phyloP scores from a whole-genome alignment of 1,139 yeast genomes.

The Diutina mesorugosa region DNA sequence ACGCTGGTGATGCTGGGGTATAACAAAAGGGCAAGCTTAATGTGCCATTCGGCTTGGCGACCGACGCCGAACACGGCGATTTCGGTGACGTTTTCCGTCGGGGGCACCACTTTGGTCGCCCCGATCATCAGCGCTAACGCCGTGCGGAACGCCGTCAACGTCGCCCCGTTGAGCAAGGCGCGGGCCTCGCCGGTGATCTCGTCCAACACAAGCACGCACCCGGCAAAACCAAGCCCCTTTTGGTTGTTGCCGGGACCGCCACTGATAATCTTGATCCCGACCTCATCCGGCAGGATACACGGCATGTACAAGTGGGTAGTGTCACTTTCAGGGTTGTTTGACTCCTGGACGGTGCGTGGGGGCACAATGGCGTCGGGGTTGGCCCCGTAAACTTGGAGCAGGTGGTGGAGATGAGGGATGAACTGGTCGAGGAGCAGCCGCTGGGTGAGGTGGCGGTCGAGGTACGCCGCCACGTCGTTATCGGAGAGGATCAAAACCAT shows the following conservation, averaged over 20 bases:
- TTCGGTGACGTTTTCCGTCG: conserved; percentile 3
- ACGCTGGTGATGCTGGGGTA: conserved; percentile 26
- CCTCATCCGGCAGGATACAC: conserved; percentile 35
- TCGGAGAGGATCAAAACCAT: background rate
- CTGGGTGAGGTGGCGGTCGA: conserved; percentile 7
- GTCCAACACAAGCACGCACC: conserved; percentile 39
- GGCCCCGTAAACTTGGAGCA: conserved; percentile 7
- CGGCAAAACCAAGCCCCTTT: conserved; percentile 33
- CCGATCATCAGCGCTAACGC: conserved; percentile 47
- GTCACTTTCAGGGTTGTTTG: conserved; percentile 16
- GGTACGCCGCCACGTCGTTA: background rate
- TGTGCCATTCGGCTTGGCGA: conserved; percentile 56
- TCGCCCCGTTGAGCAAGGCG: conserved; percentile 46
- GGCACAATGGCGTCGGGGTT: conserved; percentile 20
- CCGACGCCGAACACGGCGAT: conserved; percentile 52
- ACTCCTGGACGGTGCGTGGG: conserved; percentile 17
- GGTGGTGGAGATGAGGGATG: background rate
- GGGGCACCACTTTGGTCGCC: conserved; percentile 16
- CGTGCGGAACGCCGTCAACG: conserved; percentile 56
- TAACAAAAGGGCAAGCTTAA: conserved; percentile 28
- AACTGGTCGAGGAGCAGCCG: conserved; percentile 17
- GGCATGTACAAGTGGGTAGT: conserved; percentile 56
- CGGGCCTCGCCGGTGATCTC: conserved; percentile 34
- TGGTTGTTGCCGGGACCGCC: conserved; percentile 29
- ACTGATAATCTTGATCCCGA: conserved; percentile 33